Conservation (phyloP, 345 rosid species). For the Sonneratia alba region DNA sequence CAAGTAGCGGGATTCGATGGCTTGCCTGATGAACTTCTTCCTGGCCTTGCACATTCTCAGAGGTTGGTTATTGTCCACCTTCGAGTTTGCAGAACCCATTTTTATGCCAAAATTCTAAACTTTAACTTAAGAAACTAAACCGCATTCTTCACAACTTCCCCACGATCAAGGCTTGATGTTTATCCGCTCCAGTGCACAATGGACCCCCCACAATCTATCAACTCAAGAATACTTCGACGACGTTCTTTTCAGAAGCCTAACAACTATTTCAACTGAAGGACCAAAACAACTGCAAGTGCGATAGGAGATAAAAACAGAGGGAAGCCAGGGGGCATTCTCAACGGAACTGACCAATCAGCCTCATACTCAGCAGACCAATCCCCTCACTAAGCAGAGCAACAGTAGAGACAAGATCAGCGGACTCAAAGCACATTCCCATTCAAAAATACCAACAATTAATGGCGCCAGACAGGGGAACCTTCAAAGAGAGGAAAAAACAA, state of each 20-base stretch:
- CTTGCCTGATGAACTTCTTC: conserved; percentile 61
- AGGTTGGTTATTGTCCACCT: conserved; percentile 48
- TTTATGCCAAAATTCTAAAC: conserved; percentile 11
- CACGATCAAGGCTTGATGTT: background rate
- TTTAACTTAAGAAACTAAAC: conserved; percentile 7
- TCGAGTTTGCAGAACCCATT: conserved; percentile 76
- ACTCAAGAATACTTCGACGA: background rate
- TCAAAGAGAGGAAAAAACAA: background rate
- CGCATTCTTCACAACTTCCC: background rate
- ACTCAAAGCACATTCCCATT: background rate
- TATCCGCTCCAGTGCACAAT: background rate
- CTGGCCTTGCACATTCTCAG: conserved; percentile 64
- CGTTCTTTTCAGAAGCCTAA: too few species aligned
- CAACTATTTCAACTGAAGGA: too few species aligned
- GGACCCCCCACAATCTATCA: background rate
- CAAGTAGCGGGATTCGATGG: conserved; percentile 67
- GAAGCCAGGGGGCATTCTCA: background rate
- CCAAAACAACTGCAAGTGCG: background rate
- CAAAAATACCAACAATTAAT: background rate
- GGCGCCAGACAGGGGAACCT: background rate
- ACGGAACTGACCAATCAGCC: background rate
- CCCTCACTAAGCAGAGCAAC: conserved; percentile 2
- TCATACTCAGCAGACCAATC: background rate
- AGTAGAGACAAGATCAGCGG: background rate
- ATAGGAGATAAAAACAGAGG: background rate